Base-by-base conservation (phyloP, 192 early-diverging fungal species). In the Diversispora eburnea region DNA sequence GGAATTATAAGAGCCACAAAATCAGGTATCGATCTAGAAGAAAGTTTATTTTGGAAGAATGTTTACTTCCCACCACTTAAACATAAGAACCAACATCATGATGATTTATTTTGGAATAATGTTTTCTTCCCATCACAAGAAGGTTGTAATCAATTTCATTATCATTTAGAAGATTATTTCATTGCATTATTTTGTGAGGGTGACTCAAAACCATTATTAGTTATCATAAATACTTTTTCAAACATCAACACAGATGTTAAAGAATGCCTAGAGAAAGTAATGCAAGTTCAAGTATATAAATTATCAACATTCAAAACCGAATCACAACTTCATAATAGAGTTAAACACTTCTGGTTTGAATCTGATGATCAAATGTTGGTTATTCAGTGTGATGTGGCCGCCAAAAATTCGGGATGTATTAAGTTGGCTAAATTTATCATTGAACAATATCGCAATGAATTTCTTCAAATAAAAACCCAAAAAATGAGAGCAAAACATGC, bases 341-440 rank as follows among this genome's bases (percentile, higher is more conserved):
- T 72, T 12, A 58, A 62, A 49, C 22, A 47, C 3, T 72, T 72
- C 42, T 54, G 51, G 51, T 49, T 63, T 39, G 58, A 72, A 17
- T 72, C 71, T 22, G 19, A 25, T 9, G 2, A 45, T 39, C 6
- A 64, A 25, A 6, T 73, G 13, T 41, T 66, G 12, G 17, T 73
- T 8, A 0, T 73, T 15, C 71, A 73, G 25, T 73, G 71, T 46
- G 71, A 73, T 63, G 8, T 63, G 13, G 3, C 64, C 12, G 12
- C 72, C 39, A 43, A 33, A 59, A 73, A 47, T 46, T 47, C 57
- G 4, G 59, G 59, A 15, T 62, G 58, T 45, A 73, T 73, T 46
- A 73, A 73, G 42, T 43, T 73, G 9, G 72, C 72, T 66, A 59
- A 63, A 33, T 73, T 73, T 20, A 59, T 73, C 25, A 63, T 73